Evolutionary conservation across 768 basidiomycete species (phyloP), one percentile per base, ranked within the genome.

Genomic region (Boletus coccyginus): DNA sequence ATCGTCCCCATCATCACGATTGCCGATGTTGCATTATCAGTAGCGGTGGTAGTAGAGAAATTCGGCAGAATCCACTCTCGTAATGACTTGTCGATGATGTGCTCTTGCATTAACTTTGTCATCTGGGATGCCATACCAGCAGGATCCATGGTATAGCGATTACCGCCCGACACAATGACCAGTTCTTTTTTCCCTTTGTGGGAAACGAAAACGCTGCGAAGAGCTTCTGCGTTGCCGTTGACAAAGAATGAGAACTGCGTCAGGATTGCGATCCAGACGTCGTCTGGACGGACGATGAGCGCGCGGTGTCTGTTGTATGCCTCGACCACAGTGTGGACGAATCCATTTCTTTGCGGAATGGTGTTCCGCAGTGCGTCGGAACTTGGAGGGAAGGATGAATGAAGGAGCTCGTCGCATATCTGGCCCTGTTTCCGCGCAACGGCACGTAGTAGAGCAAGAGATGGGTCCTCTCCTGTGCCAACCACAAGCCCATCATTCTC

Each of bases 211-310:
- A 33, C n/a, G 4, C 7, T 24, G 14, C 71, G 70, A 27, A 77
- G 59, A 1, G 58, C 56, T 46, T 72, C 67, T 1, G 70, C 62
- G 35, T 72, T 60, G 8, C 63, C 70, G 46, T 76, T 74, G 29
- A 76, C 70, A 41, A 71, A 74, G 51, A 71, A 67, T 47, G 57
- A 71, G 45, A 74, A 68, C 54, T 76, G 74, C 1, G 61, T 57
- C 52, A 70, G 24, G 51, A 65, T 60, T 33, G 63, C 55, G 31
- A 59, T 57, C 66, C 78, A 80, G 39, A 79, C 70, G 60, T 80
- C 78, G 48, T 80, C 79, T 1, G 78, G 78, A 11, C 78, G 68
- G n/a, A 78, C 58, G 40, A 75, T 60, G 31, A 80, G 67, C 1
- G 66, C 52, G 6, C 61, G 60, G 35, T 73, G 72, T 7, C 57